Evolutionary conservation across 75 land plant genomes (phyloP).

Genomic region (Adiantum capillusveneris): DNA sequence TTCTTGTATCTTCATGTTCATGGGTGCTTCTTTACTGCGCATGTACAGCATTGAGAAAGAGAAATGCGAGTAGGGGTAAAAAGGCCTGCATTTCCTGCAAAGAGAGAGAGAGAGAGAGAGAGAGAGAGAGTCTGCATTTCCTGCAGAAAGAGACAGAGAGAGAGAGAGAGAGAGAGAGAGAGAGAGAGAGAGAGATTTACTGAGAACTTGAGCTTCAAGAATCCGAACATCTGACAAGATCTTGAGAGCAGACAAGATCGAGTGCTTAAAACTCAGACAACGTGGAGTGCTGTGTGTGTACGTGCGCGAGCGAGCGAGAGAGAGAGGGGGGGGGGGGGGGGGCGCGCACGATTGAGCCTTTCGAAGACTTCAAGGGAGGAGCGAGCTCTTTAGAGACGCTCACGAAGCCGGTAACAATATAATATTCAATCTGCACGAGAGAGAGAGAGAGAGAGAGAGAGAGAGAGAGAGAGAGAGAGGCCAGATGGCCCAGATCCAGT

Average conservation of each 20-base stretch:
- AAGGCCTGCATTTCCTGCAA: not conserved
- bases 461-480: too few species aligned
- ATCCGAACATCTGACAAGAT: constrained; percentile 2
- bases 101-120: not conserved
- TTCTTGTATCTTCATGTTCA: not conserved
- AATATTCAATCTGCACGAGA: too few species aligned
- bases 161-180: not conserved
- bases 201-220: constrained; percentile 1
- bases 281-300: not conserved
- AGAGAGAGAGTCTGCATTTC: not conserved
- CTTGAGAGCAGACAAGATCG: not conserved
- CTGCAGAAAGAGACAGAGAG: not conserved
- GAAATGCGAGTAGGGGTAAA: not conserved
- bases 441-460: too few species aligned
- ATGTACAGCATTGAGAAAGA: not conserved
- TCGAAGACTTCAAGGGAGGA: too few species aligned
- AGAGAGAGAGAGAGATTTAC: not conserved
- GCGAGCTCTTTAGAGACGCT: too few species aligned
- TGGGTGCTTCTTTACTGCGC: not conserved
- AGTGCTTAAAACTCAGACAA: too few species aligned
- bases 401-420: too few species aligned
- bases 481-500: too few species aligned
- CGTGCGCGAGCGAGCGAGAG: not conserved
- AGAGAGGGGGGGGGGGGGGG: constrained; percentile 1
- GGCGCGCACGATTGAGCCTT: not conserved